Evolutionary conservation across 805 yeast genomes (phyloP).

Genomic region (Zygotorulaspora florentina): DNA sequence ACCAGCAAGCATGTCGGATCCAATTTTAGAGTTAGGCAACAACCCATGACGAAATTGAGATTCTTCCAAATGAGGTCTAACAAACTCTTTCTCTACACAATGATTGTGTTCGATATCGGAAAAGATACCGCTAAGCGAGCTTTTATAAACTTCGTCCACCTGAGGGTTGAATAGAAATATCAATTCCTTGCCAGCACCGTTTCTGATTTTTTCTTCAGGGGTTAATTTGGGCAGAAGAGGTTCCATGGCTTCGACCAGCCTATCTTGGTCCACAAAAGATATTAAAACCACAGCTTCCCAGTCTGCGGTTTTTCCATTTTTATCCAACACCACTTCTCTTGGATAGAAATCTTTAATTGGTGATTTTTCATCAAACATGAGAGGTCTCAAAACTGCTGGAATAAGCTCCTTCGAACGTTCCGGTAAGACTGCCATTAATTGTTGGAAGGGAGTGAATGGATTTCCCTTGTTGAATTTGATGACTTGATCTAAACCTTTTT

Average conservation of each 20-base stretch:
- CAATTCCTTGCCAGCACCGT: constrained; percentile 67
- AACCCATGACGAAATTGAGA: constrained; percentile 50
- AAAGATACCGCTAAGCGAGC: constrained; percentile 76
- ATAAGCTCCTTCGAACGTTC: constrained; percentile 80
- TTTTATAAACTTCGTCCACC: constrained; percentile 56
- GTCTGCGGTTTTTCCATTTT: constrained; percentile 90
- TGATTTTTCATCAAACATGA: constrained; percentile 82
- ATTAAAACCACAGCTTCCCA: constrained; percentile 98
- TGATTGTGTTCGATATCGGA: constrained; percentile 74
- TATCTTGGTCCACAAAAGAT: constrained; percentile 82
- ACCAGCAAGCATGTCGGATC: constrained; percentile 75
- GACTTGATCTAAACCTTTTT: constrained; percentile 61
- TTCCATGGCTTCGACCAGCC: constrained; percentile 67
- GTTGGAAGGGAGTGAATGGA: constrained; percentile 92
- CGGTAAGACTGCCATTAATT: constrained; percentile 95
- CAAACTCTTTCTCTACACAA: constrained; percentile 60
- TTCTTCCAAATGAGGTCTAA: constrained; percentile 45
- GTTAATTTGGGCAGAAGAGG: constrained; percentile 60
- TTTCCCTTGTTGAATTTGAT: constrained; percentile 61
- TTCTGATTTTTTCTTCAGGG: constrained; percentile 69
- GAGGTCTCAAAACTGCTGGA: constrained; percentile 69
- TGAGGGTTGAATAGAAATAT: constrained; percentile 74
- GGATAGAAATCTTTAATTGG: constrained; percentile 93
- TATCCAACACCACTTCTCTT: constrained; percentile 75
- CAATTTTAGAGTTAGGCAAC: constrained; percentile 60